Evolutionary conservation across 768 basidiomycete genomes (phyloP).

Genomic region (Phylloporus sp.): DNA sequence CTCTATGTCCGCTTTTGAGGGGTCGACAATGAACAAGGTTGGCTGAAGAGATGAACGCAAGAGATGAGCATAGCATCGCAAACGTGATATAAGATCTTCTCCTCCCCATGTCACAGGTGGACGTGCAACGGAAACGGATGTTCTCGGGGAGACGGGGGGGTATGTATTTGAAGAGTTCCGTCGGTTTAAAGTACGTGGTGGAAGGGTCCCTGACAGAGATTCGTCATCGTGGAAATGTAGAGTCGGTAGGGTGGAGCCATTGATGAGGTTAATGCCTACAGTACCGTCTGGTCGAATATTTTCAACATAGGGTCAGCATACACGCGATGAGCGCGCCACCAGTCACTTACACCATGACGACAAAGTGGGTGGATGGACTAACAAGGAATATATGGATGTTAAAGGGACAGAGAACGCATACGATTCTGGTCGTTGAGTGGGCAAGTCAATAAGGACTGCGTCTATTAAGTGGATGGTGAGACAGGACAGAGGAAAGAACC

Average conservation of each 20-base stretch:
- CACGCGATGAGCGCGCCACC: not conserved
- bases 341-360: conserved; percentile 73
- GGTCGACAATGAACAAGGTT: conserved; percentile 85
- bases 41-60: conserved; percentile 84
- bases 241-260: conserved; percentile 79
- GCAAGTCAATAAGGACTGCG: conserved; percentile 80
- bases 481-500: not conserved
- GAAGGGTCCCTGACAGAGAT: conserved; percentile 67
- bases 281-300: conserved; percentile 62
- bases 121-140: conserved; percentile 37
- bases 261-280: conserved; percentile 83
- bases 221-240: conserved; percentile 98
- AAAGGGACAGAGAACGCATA: conserved; percentile 96
- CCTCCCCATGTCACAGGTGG: conserved; percentile 72
- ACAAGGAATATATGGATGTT: conserved; percentile 82
- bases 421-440: conserved; percentile 77
- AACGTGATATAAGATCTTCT: conserved; percentile 73
- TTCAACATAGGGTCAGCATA: not conserved
- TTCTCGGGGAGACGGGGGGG: conserved; percentile 50
- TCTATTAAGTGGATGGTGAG: conserved; percentile 40
- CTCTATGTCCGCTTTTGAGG: conserved; percentile 88
- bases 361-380: conserved; percentile 77
- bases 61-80: conserved; percentile 74
- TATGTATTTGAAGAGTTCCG: conserved; percentile 47
- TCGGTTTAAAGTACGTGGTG: conserved; percentile 33